These are phyloP conservation scores for Tuber aestivum DNA, from an alignment of 495 filamentous ascomycete species.

Conservation along the genomic window DNA sequence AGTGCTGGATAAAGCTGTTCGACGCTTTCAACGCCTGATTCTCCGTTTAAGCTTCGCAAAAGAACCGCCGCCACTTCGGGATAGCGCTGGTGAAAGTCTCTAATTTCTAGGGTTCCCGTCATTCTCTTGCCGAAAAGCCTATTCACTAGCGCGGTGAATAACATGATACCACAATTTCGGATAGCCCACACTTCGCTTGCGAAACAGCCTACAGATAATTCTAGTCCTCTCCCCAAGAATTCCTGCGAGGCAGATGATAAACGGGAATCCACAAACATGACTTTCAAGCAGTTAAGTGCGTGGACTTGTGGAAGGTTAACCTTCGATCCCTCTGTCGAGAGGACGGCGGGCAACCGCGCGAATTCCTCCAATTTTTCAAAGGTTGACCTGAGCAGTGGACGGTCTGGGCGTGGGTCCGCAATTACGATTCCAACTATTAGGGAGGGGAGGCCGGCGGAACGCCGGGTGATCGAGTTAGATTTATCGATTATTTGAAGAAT, in stretches of 20 bases:
- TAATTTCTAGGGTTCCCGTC: conserved; percentile 48
- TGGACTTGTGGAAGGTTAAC: conserved; percentile 83
- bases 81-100: conserved; percentile 64
- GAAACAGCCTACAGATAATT: conserved; percentile 67
- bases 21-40: conserved; percentile 47
- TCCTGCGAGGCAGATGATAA: conserved; percentile 59
- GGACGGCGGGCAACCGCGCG: conserved; percentile 51
- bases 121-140: conserved; percentile 64
- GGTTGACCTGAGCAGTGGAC: conserved; percentile 47
- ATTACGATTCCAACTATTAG: conserved; percentile 70
- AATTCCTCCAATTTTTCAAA: conserved; percentile 48
- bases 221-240: conserved; percentile 64
- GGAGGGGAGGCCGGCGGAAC: conserved; percentile 86
- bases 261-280: conserved; percentile 72
- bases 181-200: conserved; percentile 74
- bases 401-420: conserved; percentile 53
- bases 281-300: conserved; percentile 83
- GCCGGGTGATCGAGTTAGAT: conserved; percentile 59
- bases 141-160: conserved; percentile 75
- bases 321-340: conserved; percentile 45
- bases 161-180: conserved; percentile 83
- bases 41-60: conserved; percentile 50
- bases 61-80: conserved; percentile 63
- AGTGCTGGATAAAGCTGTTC: conserved; percentile 84
- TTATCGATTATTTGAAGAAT: conserved; percentile 23